Base-by-base conservation (phyloP, 2,329 filamentous ascomycete species). In the Neonectria ditissima region DNA sequence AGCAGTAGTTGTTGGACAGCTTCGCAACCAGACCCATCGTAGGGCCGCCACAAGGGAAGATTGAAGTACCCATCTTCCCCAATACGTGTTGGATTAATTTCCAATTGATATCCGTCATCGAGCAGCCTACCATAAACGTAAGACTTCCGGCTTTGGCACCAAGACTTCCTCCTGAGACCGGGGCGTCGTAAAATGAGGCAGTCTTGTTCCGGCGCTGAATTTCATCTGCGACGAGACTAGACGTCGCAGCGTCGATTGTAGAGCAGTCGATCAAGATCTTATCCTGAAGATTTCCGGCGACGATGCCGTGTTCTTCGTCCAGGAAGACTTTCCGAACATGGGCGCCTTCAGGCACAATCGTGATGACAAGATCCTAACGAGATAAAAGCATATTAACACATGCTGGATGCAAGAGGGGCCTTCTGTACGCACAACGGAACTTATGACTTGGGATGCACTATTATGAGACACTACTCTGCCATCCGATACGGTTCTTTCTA, bases 11-110 rank as follows among this genome's bases (percentile, higher is more conserved):
- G 39, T 67, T 65, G 47, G 50, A 65, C 2, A 65, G 65, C 34
- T 67, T 67, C 6, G 65, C 62, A 5, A 43, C 52, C 1, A 67
- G 55, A 7, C 65, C 65, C 62, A 65, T 59, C 2, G 50, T 26
- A 11, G 30, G 28, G 9, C 51, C 58, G 8, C 65, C 65, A 22
- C 65, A 67, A 10, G 54, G 43, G 74, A 80, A 28, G 9, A 65
- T 39, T 11, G 24, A 43, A 9, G 47, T 62, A 16, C 63, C 63
- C 63, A 63, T 62, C 8, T 28, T 22, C 14, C 37, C 13, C 26
- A 63, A 24, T 5, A 63, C 22, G 4, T 18, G 16, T 4, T 62
- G 11, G 5, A 65, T 11, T 2, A 50, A 32, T 3, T 28, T 10
- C 28, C 32, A 58, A 4, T 56, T 30, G 20, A 16, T 28, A 34